phyloP scores from a whole-genome alignment of 257 asterid genomes.

The Mentha longifolia region DNA sequence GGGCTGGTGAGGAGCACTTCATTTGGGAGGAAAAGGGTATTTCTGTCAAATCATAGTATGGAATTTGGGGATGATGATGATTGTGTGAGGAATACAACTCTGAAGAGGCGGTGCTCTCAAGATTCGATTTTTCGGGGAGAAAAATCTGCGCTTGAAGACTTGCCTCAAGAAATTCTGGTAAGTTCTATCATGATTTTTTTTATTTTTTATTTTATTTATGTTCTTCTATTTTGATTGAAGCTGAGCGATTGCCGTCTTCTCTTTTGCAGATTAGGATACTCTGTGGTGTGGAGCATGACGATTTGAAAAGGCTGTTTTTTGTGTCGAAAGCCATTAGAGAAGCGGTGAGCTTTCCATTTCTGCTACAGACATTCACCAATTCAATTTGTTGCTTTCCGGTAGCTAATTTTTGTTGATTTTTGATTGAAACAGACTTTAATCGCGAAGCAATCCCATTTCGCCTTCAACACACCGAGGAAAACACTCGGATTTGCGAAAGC shows the following conservation, averaged over 20 bases:
- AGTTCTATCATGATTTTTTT: constrained; percentile 5
- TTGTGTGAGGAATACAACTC: constrained; percentile 25
- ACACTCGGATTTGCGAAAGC: constrained; percentile 38
- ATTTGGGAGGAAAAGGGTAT: constrained; percentile 68
- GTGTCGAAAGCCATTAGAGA: constrained; percentile 67
- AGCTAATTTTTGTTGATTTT: neutral
- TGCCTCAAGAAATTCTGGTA: constrained; percentile 48
- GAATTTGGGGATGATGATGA: constrained; percentile 34
- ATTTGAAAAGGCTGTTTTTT: constrained; percentile 60
- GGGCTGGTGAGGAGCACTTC: constrained; percentile 62
- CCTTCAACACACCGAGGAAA: constrained; percentile 66
- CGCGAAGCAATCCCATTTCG: constrained; percentile 71
- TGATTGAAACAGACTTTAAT: constrained; percentile 52
- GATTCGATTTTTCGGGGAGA: constrained; percentile 30
- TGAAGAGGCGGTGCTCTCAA: constrained; percentile 49
- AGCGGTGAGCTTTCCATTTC: constrained; percentile 46
- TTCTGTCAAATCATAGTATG: constrained; percentile 37
- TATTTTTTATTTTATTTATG: neutral
- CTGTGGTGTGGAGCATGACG: constrained; percentile 88
- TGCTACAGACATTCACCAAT: neutral
- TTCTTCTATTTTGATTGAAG: neutral
- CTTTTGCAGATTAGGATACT: constrained; percentile 59
- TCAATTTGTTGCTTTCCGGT: neutral
- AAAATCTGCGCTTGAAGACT: constrained; percentile 42
- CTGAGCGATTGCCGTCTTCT: neutral